phyloP scores from a whole-genome alignment of 1,284 basidiomycete species.

The Melampsora americana region DNA sequence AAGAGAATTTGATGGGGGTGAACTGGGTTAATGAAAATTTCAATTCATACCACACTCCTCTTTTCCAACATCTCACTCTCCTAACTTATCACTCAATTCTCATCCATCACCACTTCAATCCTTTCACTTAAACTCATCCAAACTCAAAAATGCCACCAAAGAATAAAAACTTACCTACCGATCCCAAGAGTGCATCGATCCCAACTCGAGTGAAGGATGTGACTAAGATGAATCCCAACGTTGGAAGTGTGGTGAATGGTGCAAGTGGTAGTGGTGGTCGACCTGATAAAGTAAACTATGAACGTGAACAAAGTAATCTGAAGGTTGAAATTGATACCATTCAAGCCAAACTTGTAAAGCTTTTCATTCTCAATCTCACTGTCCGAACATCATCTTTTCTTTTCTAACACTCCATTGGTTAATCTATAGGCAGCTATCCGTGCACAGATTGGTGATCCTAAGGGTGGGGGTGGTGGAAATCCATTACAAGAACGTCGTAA shows the following conservation, averaged over 20 bases:
- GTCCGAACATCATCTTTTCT: not conserved
- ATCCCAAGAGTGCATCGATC: slow-evolving; percentile 2
- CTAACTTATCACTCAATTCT: too few species aligned
- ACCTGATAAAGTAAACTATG: slow-evolving; percentile 72
- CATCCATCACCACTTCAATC: not conserved
- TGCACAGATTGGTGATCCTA: slow-evolving; percentile 44
- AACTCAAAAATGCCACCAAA: not conserved
- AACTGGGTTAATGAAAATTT: too few species aligned
- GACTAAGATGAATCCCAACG: not conserved
- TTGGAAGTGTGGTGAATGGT: not conserved
- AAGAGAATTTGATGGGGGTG: too few species aligned
- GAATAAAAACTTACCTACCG: not conserved
- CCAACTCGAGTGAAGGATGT: slow-evolving; percentile 1
- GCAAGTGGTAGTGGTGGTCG: slow-evolving; percentile 6
- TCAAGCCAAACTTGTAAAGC: slow-evolving; percentile 74
- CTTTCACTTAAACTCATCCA: slow-evolving; percentile 16
- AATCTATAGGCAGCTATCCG: slow-evolving; percentile 16
- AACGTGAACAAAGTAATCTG: slow-evolving; percentile 75
- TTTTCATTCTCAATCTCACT: not conserved
- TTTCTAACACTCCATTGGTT: slow-evolving; percentile 9
- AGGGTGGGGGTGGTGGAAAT: slow-evolving; percentile 50
- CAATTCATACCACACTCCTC: too few species aligned
- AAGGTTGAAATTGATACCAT: slow-evolving; percentile 77
- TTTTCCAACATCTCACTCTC: too few species aligned
- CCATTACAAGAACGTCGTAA: slow-evolving; percentile 69